Evolutionary conservation across 495 filamentous ascomycete species (phyloP).

Genomic region (Aspergillus bridgeri): DNA sequence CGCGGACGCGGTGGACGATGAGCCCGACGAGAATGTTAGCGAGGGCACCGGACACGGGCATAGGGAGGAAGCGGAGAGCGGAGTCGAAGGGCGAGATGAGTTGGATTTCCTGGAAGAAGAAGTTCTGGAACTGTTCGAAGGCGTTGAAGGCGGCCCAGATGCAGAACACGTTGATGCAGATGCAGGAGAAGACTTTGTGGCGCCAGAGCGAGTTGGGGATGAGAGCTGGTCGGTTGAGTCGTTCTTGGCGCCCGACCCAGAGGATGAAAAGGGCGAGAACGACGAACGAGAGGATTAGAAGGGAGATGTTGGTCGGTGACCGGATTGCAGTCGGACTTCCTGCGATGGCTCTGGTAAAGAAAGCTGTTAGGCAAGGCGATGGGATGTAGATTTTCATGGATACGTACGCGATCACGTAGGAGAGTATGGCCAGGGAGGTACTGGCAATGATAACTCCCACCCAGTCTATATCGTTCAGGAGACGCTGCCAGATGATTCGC

Average conservation of each 20-base stretch:
- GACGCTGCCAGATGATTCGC: slow-evolving; percentile 16
- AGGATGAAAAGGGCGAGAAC: slow-evolving; percentile 43
- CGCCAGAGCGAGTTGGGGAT: slow-evolving; percentile 54
- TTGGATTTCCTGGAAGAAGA: slow-evolving; percentile 54
- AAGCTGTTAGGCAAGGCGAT: not conserved
- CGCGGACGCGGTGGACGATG: slow-evolving; percentile 20
- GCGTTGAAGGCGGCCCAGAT: slow-evolving; percentile 50
- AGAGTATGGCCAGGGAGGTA: slow-evolving; percentile 35
- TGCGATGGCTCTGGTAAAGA: slow-evolving; percentile 26
- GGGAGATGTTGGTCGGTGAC: slow-evolving; percentile 27
- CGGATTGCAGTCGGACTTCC: slow-evolving; percentile 30
- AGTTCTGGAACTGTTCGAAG: slow-evolving; percentile 43
- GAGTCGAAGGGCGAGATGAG: slow-evolving; percentile 34
- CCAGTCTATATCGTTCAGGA: slow-evolving; percentile 46
- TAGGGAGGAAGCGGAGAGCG: slow-evolving; percentile 32
- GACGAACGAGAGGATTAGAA: slow-evolving; percentile 37
- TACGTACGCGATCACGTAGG: slow-evolving; percentile 43
- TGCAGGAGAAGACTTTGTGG: slow-evolving; percentile 43
- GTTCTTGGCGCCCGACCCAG: slow-evolving; percentile 45
- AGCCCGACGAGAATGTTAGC: slow-evolving; percentile 19
- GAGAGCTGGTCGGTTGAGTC: slow-evolving; percentile 41
- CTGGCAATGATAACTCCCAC: slow-evolving; percentile 37
- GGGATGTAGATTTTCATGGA: not conserved
- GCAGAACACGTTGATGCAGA: slow-evolving; percentile 52
- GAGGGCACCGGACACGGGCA: slow-evolving; percentile 21